Evolutionary conservation across 1,284 basidiomycete genomes (phyloP), one percentile per base, ranked within the genome.

Genomic region (Naganishia cerealis): DNA sequence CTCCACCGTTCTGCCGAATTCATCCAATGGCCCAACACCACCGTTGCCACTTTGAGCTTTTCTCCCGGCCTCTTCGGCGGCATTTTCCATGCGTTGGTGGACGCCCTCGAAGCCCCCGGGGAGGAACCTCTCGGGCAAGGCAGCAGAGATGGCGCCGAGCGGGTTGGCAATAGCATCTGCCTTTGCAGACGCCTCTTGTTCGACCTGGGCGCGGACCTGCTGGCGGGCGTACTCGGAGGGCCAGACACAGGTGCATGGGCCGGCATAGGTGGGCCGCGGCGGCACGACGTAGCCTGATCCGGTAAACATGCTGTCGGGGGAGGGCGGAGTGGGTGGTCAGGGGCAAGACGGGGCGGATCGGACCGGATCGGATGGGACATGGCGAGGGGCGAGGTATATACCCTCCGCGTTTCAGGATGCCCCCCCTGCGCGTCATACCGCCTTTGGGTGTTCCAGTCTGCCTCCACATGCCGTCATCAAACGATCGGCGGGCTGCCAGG

Each of bases 191-290:
- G 48, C 40, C 10, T 63, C 61, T 29, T 53, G 61, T 5, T 63
- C 61, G 46, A 63, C 29, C 4, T 53, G 18, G 2, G 61, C 61
- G 10, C 61, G 61, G 18, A 54, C 61, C 40, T 42, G 61, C 53
- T 63, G 61, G 10, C 61, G 33, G n/a, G 61, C 61, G 21, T 63
- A 63, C 21, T 63, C 61, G 10, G 50, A n/a, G 13, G 61, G 61
- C 61, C 61, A 63, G 29, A 63, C 61, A 21, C 61, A 63, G 21
- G 61, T 63, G 39, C 61, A 63, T 9, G 61, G 61, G 15, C 61
- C 61, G 39, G 61, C 39, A 36, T 63, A 63, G 39, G 61, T 63
- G 12, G 61, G 61, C 39, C 61, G 40, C 13, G 61, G 61, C 10
- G 61, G 61, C n/a, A 63, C 61, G 61, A 63, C 61, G 29, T 63